Evolutionary conservation across 352 stramenopile species (phyloP).

Genomic region (Albugo candida): DNA sequence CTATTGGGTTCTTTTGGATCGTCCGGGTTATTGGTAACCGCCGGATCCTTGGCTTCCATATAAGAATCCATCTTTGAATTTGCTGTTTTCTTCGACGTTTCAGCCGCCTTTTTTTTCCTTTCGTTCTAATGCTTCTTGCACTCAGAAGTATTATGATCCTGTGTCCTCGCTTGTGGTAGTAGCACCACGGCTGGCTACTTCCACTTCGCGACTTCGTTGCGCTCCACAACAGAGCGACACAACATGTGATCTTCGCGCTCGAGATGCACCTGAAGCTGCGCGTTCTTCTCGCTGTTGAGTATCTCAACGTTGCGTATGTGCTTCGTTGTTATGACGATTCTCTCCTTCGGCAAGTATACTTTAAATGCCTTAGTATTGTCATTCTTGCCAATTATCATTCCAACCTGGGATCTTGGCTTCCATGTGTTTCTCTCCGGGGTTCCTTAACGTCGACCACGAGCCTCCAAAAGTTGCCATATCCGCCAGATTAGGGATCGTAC

Average conservation of each 20-base stretch:
- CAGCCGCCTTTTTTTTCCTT: no score
- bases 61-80: no score
- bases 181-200: no score
- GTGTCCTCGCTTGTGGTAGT: no score
- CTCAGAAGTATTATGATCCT: no score
- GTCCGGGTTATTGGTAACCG: no score
- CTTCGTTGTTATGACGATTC: background rate
- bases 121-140: no score
- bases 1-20: no score
- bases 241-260: background rate
- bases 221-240: no score
- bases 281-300: background rate
- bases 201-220: no score
- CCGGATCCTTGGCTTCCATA: no score
- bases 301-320: background rate
- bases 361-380: conserved; percentile 1
- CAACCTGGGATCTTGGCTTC: background rate
- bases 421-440: background rate
- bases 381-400: background rate
- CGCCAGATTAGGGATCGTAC: background rate
- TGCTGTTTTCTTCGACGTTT: no score
- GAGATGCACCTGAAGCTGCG: background rate
- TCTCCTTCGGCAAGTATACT: background rate
- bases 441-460: background rate
- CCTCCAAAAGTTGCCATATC: background rate